Evolutionary conservation across 495 filamentous ascomycete genomes (phyloP), one percentile per base, ranked within the genome.

Genomic region (Trichoderma orchidacearum): DNA sequence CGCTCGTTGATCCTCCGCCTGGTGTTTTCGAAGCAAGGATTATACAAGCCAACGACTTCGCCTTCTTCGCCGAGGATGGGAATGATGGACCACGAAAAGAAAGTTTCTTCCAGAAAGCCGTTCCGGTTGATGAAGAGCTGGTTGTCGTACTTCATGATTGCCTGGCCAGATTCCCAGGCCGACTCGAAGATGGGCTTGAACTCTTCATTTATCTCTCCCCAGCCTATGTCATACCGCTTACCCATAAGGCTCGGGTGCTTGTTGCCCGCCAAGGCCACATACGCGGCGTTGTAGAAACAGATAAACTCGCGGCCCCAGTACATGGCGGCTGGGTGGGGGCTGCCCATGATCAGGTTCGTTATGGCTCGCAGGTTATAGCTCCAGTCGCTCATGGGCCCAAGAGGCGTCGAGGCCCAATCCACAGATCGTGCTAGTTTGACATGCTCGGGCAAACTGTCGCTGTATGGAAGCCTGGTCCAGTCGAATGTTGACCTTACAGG

Each of bases 91-190:
- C 83, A 86, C 55, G 77, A 79, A 65, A 86, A 86, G 61, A 81
- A 85, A 0, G 81, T 78, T 64, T 89, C 85, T 66, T 89, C 85
- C 7, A 85, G 60, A 53, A 74, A 84, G 3, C 75, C 75, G 51
- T 80, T 72, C 15, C 85, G 74, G 48, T 72, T 73, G 18, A 87
- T 69, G 62, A 86, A 85, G 3, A 87, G 66, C 51, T 76, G 75
- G 62, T 87, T 85, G 61, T 87, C 84, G 60, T 87, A 79, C 63
- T 87, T 87, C 84, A 87, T 85, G 5, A 80, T 87, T 3, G 84
- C 82, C 63, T 84, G 75, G 3, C 84, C 85, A 3, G 78, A 80
- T 29, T 70, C 58, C 61, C 70, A 74, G 0, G 84, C 85, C 57
- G 65, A 76, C 3, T 72, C 67, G 57, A 89, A 80, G 2, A 84